Percentiles rank a stretch among this genome's conserved stretches.
Conservation (phyloP, 2,329 filamentous ascomycete genomes). For the Cryphonectria japonica region DNA sequence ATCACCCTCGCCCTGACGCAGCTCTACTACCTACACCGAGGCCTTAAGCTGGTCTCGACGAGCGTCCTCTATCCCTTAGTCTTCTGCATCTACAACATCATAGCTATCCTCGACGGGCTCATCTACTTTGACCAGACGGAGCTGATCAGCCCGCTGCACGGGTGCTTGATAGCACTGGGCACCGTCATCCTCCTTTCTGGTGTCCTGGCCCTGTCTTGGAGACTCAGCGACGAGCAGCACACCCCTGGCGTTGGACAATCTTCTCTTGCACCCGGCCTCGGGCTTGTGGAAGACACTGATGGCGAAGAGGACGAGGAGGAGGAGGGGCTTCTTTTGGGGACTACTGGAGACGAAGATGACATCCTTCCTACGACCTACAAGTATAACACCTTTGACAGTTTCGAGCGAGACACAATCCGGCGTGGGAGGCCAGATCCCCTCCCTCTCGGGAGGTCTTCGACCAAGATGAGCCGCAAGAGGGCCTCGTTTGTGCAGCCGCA, state of each 20-base stretch:
- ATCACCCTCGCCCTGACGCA: constrained; percentile 83
- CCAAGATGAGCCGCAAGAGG: constrained; percentile 18
- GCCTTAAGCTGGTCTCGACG: constrained; percentile 91
- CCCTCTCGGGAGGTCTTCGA: constrained; percentile 11
- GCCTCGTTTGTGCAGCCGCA: constrained; percentile 36
- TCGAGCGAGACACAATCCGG: constrained; percentile 36
- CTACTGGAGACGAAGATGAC: constrained; percentile 49
- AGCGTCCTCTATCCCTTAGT: constrained; percentile 95
- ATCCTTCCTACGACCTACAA: constrained; percentile 41
- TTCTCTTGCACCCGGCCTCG: constrained; percentile 79
- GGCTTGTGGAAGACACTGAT: constrained; percentile 72
- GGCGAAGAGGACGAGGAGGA: constrained; percentile 59
- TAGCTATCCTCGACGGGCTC: constrained; percentile 93
- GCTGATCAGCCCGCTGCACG: constrained; percentile 74
- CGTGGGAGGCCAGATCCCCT: constrained; percentile 35
- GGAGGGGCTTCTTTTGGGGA: constrained; percentile 59
- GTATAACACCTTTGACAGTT: constrained; percentile 54
- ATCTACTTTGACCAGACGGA: constrained; percentile 95
- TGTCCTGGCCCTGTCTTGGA: constrained; percentile 91
- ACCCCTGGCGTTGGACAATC: constrained; percentile 65
- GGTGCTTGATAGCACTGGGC: constrained; percentile 81
- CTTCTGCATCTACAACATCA: constrained; percentile 99
- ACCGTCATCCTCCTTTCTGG: constrained; percentile 84
- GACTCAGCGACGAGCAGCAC: constrained; percentile 77
- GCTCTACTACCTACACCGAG: constrained; percentile 92